phyloP scores from a whole-genome alignment of 805 yeast genomes.

The Blastobotrys mokoenaii region DNA sequence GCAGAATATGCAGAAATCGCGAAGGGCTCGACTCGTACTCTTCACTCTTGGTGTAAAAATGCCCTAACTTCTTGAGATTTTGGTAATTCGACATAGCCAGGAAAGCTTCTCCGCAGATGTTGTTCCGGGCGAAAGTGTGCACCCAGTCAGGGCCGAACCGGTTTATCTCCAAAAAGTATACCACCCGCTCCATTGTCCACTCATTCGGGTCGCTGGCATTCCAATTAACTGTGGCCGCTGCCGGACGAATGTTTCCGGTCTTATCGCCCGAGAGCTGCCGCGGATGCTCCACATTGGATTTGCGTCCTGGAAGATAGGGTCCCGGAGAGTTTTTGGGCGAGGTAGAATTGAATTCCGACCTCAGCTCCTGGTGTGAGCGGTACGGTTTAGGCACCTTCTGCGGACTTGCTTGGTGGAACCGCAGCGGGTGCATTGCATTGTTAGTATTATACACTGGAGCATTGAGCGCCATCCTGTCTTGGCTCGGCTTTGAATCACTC shows the following conservation, averaged over 20 bases:
- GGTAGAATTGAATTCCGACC: background rate
- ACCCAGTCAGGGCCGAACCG: constrained; percentile 69
- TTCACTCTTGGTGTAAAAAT: constrained; percentile 26
- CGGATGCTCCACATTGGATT: constrained; percentile 1
- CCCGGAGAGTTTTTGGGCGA: too few relatives aligned
- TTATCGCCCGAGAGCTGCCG: background rate
- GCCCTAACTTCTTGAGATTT: constrained; percentile 39
- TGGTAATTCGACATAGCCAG: constrained; percentile 62
- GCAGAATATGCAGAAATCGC: constrained; percentile 47
- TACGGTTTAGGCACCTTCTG: background rate
- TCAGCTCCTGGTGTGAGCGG: constrained; percentile 1
- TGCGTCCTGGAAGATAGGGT: background rate
- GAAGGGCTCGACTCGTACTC: constrained; percentile 43
- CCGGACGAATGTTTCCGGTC: too few relatives aligned
- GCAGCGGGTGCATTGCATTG: background rate
- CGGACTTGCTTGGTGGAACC: background rate
- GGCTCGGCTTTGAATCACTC: background rate
- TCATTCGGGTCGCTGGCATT: constrained; percentile 45
- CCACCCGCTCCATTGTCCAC: constrained; percentile 67
- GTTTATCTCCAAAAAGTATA: constrained; percentile 59
- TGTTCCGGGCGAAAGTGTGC: constrained; percentile 48
- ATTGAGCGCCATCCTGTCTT: constrained; percentile 10
- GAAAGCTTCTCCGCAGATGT: constrained; percentile 55
- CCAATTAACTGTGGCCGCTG: constrained; percentile 31
- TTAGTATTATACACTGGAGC: constrained; percentile 8